Evolutionary conservation across 257 asterid genomes (phyloP), one percentile per base, ranked within the genome.

Genomic region (Nicotiana sylvestris): DNA sequence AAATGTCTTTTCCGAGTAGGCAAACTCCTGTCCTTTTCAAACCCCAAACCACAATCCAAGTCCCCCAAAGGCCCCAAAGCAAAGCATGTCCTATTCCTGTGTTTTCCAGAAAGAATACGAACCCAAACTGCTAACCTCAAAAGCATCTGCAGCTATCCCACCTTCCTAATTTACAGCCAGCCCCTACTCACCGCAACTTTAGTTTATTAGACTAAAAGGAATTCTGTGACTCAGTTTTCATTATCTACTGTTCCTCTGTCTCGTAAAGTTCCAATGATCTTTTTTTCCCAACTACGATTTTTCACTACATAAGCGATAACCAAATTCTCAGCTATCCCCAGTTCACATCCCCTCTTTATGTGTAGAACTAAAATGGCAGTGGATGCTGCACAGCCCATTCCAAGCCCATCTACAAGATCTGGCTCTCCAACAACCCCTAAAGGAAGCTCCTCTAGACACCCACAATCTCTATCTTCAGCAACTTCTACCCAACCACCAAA

Each of bases 361-460:
- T 88, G 91, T 85, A 84, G 82, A 82, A 72, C 85, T 55, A 88
- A 88, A 86, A 86, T 88, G 89, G 86, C 91, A 9, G 80, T 80
- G 9, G 61, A 82, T 37, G 91, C 89, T 30, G 79, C 86, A 21
- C 33, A 84, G 27, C 91, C 91, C 5, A 29, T 74, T 6, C 85
- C 82, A 9, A 37, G 55, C n/a, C 9, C 70, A 46, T 11, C 65
- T 46, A 39, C 9, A 13, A 11, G 60, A 82, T n/a, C 65, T 0
- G 83, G 81, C 43, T 39, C 82, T 33, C 30, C 64, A 60, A 30
- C 67, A 21, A 39, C 77, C 57, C 7, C 53, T 8, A 56, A 16
- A 77, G 11, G 51, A 43, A 77, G 46, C 58, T 2, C 76, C 78
- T 5, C 87, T 29, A 66, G 49, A 30, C 33, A 77, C 0, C 56